These are phyloP conservation scores for Psilocybe cubensis DNA, from an alignment of 768 basidiomycete species.

Conservation along the genomic window DNA sequence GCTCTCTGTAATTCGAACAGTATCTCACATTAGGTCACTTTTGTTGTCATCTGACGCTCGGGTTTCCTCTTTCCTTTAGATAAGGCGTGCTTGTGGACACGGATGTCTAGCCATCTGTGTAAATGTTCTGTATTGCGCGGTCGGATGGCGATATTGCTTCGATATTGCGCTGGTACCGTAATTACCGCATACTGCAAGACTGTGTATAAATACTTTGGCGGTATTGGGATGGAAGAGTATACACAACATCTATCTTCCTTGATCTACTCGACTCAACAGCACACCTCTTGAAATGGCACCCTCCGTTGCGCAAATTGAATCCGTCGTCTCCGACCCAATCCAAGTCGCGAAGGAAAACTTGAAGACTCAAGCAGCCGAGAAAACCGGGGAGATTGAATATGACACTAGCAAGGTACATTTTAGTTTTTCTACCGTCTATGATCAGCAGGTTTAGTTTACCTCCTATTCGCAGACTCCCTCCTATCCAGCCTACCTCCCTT, in stretches of 20 bases:
- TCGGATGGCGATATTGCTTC: conserved; percentile 25
- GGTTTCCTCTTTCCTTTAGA: conserved; percentile 3
- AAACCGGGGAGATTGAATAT: conserved; percentile 1
- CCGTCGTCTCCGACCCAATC: conserved; percentile 13
- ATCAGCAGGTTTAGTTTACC: no score
- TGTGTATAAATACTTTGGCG: conserved; percentile 3
- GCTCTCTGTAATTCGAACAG: not conserved
- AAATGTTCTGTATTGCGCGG: conserved; percentile 19
- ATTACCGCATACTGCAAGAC: not conserved
- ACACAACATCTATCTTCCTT: not conserved
- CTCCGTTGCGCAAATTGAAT: conserved; percentile 30
- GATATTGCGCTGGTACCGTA: conserved; percentile 18
- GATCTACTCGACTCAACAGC: not conserved
- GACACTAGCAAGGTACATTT: no score
- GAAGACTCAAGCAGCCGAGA: not conserved
- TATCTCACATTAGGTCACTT: not conserved
- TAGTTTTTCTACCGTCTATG: no score
- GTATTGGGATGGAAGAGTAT: not conserved
- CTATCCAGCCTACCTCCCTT: conserved; percentile 53
- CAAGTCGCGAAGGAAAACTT: conserved; percentile 20
- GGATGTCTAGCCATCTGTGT: conserved; percentile 17
- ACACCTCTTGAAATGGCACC: conserved; percentile 29
- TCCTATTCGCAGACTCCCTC: conserved; percentile 40
- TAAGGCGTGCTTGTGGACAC: conserved; percentile 14
- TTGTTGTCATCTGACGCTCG: conserved; percentile 13